These are phyloP conservation scores for Fagus sylvatica DNA, from an alignment of 306 rosid genomes.

Conservation along the genomic window DNA sequence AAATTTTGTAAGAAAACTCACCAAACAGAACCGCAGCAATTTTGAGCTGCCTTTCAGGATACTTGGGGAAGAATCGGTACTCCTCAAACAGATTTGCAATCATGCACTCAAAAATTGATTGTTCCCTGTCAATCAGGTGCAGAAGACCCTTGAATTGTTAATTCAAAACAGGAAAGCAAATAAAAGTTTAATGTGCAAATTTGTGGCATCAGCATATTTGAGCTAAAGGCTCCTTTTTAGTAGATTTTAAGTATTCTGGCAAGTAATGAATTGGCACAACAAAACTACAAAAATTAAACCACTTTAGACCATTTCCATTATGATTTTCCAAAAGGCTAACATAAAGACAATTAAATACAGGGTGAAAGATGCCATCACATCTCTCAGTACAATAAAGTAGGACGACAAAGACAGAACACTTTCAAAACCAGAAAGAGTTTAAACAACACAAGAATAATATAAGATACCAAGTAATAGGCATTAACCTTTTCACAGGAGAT, in stretches of 20 bases:
- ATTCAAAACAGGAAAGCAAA: constrained; percentile 13
- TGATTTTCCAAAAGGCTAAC: background rate
- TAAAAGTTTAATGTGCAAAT: background rate
- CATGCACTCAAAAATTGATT: constrained; percentile 86
- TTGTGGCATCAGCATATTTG: constrained; percentile 3
- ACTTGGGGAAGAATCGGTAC: constrained; percentile 89
- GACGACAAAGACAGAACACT: background rate
- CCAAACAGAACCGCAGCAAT: constrained; percentile 95
- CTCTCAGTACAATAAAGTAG: background rate
- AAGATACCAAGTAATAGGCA: constrained; percentile 6
- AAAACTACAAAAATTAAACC: background rate
- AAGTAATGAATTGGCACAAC: background rate
- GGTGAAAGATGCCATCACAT: background rate
- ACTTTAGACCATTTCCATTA: background rate
- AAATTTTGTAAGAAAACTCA: constrained; percentile 43
- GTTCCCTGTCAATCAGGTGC: constrained; percentile 65
- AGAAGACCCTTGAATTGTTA: constrained; percentile 1
- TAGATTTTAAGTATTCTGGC: background rate
- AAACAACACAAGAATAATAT: background rate
- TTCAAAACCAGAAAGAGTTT: constrained; percentile 7
- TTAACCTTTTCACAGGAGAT: constrained; percentile 78
- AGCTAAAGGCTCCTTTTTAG: constrained; percentile 4
- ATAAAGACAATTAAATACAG: background rate
- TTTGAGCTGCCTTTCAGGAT: constrained; percentile 94
- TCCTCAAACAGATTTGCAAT: constrained; percentile 92